These are phyloP conservation scores for Penicillium odoratum DNA, from an alignment of 495 filamentous ascomycete genomes.

Conservation along the genomic window DNA sequence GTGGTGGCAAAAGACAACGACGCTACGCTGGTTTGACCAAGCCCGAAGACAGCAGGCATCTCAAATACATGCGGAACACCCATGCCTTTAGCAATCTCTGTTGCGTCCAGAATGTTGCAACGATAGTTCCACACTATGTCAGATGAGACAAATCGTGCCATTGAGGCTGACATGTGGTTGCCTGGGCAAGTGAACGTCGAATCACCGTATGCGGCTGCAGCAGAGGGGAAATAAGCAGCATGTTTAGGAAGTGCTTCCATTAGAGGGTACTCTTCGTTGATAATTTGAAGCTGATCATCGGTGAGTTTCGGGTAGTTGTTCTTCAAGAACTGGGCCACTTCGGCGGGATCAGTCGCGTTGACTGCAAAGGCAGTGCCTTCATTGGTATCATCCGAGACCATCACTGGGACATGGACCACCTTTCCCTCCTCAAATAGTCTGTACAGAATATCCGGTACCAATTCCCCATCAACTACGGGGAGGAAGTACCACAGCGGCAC, in stretches of 20 bases:
- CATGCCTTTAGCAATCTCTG: slow-evolving; percentile 46
- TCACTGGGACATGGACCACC: slow-evolving; percentile 61
- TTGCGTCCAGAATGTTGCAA: slow-evolving; percentile 59
- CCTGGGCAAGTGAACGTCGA: slow-evolving; percentile 66
- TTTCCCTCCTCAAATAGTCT: slow-evolving; percentile 49
- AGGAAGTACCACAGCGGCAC: slow-evolving; percentile 48
- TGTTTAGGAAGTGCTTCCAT: slow-evolving; percentile 36
- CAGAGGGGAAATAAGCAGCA: slow-evolving; percentile 56
- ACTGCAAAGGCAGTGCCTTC: slow-evolving; percentile 64
- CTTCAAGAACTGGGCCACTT: slow-evolving; percentile 55
- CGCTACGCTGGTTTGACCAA: slow-evolving; percentile 23
- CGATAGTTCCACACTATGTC: slow-evolving; percentile 56
- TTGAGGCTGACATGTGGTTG: slow-evolving; percentile 36
- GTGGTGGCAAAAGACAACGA: slow-evolving; percentile 24
- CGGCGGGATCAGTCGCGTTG: slow-evolving; percentile 36
- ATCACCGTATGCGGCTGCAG: slow-evolving; percentile 63
- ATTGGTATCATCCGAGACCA: slow-evolving; percentile 66
- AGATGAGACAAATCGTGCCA: slow-evolving; percentile 38
- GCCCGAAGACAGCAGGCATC: slow-evolving; percentile 56
- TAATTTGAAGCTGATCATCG: slow-evolving; percentile 45
- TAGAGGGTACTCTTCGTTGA: slow-evolving; percentile 57
- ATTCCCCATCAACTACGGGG: slow-evolving; percentile 56
- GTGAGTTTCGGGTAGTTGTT: slow-evolving; percentile 61
- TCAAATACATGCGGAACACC: slow-evolving; percentile 67
- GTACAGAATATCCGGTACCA: slow-evolving; percentile 58